Percentiles rank a stretch among this genome's conserved stretches.
These are phyloP conservation scores for Elaphomyces granulatus DNA, from an alignment of 495 filamentous ascomycete genomes.

Conservation along the genomic window DNA sequence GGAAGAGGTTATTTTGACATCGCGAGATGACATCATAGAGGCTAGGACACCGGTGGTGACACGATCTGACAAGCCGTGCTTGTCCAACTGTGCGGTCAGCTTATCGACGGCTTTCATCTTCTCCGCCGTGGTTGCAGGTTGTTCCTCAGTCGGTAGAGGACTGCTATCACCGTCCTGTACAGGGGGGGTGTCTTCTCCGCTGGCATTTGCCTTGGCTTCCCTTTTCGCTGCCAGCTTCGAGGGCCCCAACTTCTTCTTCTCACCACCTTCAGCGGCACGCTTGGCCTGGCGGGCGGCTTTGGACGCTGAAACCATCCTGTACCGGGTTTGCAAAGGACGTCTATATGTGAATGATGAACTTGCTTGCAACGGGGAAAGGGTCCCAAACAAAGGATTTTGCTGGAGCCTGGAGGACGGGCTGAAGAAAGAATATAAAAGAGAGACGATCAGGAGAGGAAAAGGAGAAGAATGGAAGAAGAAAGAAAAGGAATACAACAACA, in stretches of 20 bases:
- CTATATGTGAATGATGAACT: too few species aligned
- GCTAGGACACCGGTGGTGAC: conserved; percentile 96
- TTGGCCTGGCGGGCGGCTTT: conserved; percentile 97
- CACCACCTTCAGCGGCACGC: conserved; percentile 60
- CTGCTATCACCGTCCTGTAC: conserved; percentile 46
- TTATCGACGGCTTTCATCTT: conserved; percentile 74
- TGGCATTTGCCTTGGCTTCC: conserved; percentile 47
- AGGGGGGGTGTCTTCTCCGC: conserved; percentile 52
- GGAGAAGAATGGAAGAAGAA: conserved; percentile 5
- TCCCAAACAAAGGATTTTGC: too few species aligned
- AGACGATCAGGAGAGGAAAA: too few species aligned
- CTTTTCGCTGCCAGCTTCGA: conserved; percentile 53
- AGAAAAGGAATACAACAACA: conserved; percentile 5
- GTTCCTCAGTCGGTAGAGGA: conserved; percentile 40
- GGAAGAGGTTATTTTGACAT: conserved; percentile 91
- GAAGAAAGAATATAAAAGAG: too few species aligned
- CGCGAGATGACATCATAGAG: conserved; percentile 66
- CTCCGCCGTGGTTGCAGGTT: conserved; percentile 52
- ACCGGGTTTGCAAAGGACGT: background rate
- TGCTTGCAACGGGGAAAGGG: too few species aligned
- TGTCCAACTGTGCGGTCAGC: conserved; percentile 78
- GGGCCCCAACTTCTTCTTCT: conserved; percentile 57
- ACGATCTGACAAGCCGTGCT: conserved; percentile 89
- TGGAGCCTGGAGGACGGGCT: too few species aligned
- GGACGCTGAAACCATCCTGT: conserved; percentile 67